phyloP scores from a whole-genome alignment of 768 basidiomycete species.

The Lactarius tabidus region DNA sequence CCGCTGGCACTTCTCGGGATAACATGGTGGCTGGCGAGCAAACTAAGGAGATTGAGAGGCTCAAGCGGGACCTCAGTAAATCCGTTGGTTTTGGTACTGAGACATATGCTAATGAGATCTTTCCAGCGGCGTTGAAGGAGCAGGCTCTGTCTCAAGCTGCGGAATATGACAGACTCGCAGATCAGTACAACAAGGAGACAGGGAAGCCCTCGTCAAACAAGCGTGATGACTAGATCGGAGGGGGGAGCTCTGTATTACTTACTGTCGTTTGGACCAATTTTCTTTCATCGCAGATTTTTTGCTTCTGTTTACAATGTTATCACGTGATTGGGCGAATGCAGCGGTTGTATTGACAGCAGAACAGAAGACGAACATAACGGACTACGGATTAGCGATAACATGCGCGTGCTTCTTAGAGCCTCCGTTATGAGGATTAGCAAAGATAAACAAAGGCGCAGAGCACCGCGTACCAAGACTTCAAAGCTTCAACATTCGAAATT shows the following conservation, averaged over 20 bases:
- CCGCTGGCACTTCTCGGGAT: constrained; percentile 34
- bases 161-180: constrained; percentile 81
- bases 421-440: neutral
- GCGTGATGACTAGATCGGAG: constrained; percentile 49
- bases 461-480: neutral
- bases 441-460: neutral
- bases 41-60: constrained; percentile 54
- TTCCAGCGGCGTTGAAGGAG: constrained; percentile 70
- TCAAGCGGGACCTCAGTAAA: constrained; percentile 59
- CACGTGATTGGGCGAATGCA: neutral
- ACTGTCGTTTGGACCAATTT: neutral
- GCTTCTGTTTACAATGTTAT: neutral
- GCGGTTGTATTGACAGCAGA: neutral
- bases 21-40: constrained; percentile 37
- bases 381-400: neutral
- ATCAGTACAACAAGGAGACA: constrained; percentile 67
- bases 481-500: neutral
- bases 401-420: neutral
- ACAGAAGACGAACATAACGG: neutral
- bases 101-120: neutral
- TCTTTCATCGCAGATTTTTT: neutral
- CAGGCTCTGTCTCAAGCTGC: constrained; percentile 73
- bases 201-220: constrained; percentile 56
- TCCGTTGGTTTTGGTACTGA: neutral
- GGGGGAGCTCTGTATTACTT: neutral